Percentiles rank a stretch among this genome's conserved stretches.
phyloP scores from a whole-genome alignment of 1,139 yeast species.

The Pichia sp. region DNA sequence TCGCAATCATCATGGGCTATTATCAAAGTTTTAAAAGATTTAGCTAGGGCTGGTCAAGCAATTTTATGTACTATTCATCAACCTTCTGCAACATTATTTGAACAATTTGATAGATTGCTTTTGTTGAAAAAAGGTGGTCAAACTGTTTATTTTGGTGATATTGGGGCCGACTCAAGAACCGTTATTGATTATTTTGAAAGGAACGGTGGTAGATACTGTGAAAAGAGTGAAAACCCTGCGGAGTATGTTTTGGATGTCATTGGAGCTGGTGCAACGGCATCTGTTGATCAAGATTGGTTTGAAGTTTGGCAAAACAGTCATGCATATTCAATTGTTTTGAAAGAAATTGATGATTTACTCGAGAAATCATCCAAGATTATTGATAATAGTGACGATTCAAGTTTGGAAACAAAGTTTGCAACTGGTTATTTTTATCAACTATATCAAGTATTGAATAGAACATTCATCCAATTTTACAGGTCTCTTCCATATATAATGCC shows the following conservation, averaged over 20 bases:
- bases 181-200: slow-evolving; percentile 45
- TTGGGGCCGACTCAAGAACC: slow-evolving; percentile 42
- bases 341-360: slow-evolving; percentile 23
- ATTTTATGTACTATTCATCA: slow-evolving; percentile 51
- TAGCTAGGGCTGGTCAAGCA: slow-evolving; percentile 45
- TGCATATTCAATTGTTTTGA: slow-evolving; percentile 5
- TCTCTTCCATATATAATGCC: slow-evolving; percentile 41
- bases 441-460: slow-evolving; percentile 36
- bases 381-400: slow-evolving; percentile 28
- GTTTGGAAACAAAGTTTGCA: slow-evolving; percentile 30
- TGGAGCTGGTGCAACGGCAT: slow-evolving; percentile 52
- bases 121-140: slow-evolving; percentile 43
- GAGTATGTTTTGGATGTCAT: slow-evolving; percentile 49
- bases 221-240: slow-evolving; percentile 43
- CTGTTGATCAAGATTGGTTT: slow-evolving; percentile 22
- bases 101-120: slow-evolving; percentile 39
- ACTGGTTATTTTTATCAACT: slow-evolving; percentile 36
- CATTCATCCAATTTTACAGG: slow-evolving; percentile 40
- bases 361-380: slow-evolving; percentile 27
- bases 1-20: slow-evolving; percentile 49
- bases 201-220: slow-evolving; percentile 47
- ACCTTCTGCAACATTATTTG: slow-evolving; percentile 49
- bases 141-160: slow-evolving; percentile 54
- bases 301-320: not conserved
- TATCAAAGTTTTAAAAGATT: slow-evolving; percentile 34